Evolutionary conservation across 371 early-diverging fungal species (phyloP).

Genomic region (Mucor irregularis): DNA sequence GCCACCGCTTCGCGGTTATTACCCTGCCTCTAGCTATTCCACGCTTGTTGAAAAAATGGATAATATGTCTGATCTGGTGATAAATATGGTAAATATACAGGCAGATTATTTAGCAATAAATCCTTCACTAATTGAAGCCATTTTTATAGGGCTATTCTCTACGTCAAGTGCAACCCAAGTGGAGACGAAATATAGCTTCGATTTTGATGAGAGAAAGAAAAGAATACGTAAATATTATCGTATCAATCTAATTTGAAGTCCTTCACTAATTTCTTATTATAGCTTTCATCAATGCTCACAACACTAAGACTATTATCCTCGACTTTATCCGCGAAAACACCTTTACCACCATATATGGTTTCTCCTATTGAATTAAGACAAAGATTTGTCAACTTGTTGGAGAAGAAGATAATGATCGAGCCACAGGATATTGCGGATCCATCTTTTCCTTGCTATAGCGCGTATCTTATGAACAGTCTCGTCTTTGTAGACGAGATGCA

Average conservation of each 20-base stretch:
- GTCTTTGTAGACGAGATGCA: conserved; percentile 40
- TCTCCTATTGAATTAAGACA: conserved; percentile 31
- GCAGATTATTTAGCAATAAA: neutral
- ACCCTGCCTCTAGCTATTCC: conserved; percentile 30
- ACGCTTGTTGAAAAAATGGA: conserved; percentile 37
- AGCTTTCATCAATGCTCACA: conserved; percentile 45
- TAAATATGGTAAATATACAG: conserved; percentile 33
- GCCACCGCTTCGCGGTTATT: conserved; percentile 44
- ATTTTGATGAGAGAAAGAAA: conserved; percentile 32
- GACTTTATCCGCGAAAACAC: conserved; percentile 37
- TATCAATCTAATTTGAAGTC: neutral
- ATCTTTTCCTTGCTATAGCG: conserved; percentile 32
- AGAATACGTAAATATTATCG: conserved; percentile 37
- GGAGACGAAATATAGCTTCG: conserved; percentile 25
- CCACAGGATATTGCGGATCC: conserved; percentile 26
- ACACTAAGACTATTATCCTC: conserved; percentile 41
- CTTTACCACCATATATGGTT: conserved; percentile 44
- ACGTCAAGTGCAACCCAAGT: conserved; percentile 15
- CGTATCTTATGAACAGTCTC: conserved; percentile 36
- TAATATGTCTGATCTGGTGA: conserved; percentile 41
- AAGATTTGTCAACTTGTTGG: conserved; percentile 22
- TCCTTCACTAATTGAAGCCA: neutral
- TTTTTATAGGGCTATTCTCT: conserved; percentile 12
- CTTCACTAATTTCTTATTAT: neutral
- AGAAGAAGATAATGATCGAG: conserved; percentile 24